Conservation (phyloP, 2,329 filamentous ascomycete genomes). For the Zalaria obscura region DNA sequence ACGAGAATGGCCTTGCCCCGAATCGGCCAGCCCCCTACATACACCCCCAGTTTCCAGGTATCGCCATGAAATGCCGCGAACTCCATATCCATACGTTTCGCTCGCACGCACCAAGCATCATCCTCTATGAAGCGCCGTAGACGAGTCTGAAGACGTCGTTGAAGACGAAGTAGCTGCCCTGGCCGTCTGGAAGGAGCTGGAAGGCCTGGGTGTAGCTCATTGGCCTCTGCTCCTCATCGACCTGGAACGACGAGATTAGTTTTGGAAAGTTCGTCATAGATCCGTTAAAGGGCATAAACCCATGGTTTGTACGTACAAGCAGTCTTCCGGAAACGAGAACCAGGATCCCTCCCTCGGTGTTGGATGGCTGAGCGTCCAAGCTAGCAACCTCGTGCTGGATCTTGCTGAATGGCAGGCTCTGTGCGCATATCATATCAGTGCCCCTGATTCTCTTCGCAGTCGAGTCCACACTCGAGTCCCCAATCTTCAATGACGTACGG, state of each 20-base stretch:
- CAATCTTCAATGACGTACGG: conserved; percentile 37
- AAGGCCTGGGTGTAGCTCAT: conserved; percentile 90
- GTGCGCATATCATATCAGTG: conserved; percentile 5
- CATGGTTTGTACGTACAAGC: conserved; percentile 41
- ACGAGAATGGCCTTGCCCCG: too few relatives aligned
- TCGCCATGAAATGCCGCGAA: neutral
- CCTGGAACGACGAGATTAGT: conserved; percentile 32
- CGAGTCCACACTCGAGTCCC: too few relatives aligned
- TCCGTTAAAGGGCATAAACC: neutral
- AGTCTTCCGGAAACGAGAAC: conserved; percentile 83
- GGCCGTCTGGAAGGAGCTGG: conserved; percentile 58
- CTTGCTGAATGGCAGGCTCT: conserved; percentile 69
- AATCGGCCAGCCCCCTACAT: too few relatives aligned
- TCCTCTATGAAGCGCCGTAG: conserved; percentile 34
- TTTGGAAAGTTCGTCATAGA: neutral
- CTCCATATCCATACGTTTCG: neutral
- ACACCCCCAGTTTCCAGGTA: neutral
- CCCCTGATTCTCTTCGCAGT: neutral
- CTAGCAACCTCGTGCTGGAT: conserved; percentile 67
- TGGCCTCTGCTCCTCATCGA: conserved; percentile 71
- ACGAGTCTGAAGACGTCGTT: conserved; percentile 94
- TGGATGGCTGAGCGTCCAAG: conserved; percentile 69
- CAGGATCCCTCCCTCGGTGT: conserved; percentile 54
- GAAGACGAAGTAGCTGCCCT: conserved; percentile 67
- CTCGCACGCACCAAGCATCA: neutral